Conservation (phyloP, 768 basidiomycete species). For the Termitomyces sp. region DNA sequence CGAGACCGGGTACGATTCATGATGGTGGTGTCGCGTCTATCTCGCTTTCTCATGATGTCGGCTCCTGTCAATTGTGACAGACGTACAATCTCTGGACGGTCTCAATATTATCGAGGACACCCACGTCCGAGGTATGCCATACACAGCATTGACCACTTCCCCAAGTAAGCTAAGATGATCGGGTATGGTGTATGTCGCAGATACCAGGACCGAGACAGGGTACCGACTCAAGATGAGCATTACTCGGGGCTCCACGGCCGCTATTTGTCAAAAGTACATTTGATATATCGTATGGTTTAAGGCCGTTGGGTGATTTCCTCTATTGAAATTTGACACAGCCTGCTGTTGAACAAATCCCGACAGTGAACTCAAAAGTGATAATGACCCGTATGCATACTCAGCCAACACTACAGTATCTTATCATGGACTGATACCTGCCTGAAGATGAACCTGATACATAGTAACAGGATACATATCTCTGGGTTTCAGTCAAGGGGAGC, state of each 20-base stretch:
- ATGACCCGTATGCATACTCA: no score
- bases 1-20: no score
- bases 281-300: not conserved
- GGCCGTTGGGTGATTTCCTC: not conserved
- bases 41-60: no score
- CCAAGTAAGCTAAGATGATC: not conserved
- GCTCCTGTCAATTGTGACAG: no score
- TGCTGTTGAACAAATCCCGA: no score
- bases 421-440: no score
- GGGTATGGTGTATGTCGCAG: not conserved
- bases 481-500: no score
- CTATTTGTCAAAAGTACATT: not conserved
- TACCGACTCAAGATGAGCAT: not conserved
- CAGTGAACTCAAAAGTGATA: no score
- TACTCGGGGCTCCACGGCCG: not conserved
- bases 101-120: not conserved
- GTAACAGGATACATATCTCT: no score
- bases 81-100: not conserved
- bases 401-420: no score
- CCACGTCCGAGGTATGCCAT: not conserved
- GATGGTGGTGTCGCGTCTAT: no score
- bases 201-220: not conserved
- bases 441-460: no score
- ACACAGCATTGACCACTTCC: not conserved
- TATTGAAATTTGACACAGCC: not conserved